phyloP scores from a whole-genome alignment of 1,284 basidiomycete genomes.

The Leccinum angustisporum region DNA sequence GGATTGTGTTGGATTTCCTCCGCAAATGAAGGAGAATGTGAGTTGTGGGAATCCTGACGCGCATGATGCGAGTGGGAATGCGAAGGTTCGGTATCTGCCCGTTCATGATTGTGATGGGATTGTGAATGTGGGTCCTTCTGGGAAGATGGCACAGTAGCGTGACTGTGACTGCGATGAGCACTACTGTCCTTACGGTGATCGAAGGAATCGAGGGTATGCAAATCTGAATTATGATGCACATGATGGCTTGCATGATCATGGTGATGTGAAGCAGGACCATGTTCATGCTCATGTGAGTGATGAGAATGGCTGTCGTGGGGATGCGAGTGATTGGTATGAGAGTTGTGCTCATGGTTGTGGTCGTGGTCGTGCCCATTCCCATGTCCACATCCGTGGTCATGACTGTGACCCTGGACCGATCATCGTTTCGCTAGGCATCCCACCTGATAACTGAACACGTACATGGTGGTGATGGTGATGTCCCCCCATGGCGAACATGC shows the following conservation, averaged over 20 bases:
- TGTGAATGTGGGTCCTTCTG: constrained; percentile 33
- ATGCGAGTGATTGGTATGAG: constrained; percentile 23
- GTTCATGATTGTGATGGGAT: constrained; percentile 16
- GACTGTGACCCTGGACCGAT: constrained; percentile 48
- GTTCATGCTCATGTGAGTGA: constrained; percentile 5
- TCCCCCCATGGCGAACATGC: constrained; percentile 98
- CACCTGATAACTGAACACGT: constrained; percentile 27
- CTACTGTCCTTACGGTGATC: constrained; percentile 17
- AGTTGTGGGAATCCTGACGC: constrained; percentile 25
- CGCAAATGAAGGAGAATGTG: constrained; percentile 27
- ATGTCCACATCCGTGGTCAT: constrained; percentile 44
- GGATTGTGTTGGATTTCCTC: constrained; percentile 10
- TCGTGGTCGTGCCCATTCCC: constrained; percentile 52
- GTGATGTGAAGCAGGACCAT: constrained; percentile 6
- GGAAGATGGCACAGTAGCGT: constrained; percentile 14
- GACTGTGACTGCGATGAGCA: constrained; percentile 12
- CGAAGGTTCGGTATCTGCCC: constrained; percentile 13
- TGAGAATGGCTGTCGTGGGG: constrained; percentile 23
- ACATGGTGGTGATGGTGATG: constrained; percentile 91
- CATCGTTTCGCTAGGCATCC: background rate
- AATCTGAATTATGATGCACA: constrained; percentile 34
- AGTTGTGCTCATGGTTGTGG: constrained; percentile 40
- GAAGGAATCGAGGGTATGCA: constrained; percentile 19
- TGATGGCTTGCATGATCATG: constrained; percentile 25
- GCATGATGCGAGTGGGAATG: constrained; percentile 14